Base-by-base conservation (phyloP, 2,329 filamentous ascomycete species). In the Pleoardoris graminearum region DNA sequence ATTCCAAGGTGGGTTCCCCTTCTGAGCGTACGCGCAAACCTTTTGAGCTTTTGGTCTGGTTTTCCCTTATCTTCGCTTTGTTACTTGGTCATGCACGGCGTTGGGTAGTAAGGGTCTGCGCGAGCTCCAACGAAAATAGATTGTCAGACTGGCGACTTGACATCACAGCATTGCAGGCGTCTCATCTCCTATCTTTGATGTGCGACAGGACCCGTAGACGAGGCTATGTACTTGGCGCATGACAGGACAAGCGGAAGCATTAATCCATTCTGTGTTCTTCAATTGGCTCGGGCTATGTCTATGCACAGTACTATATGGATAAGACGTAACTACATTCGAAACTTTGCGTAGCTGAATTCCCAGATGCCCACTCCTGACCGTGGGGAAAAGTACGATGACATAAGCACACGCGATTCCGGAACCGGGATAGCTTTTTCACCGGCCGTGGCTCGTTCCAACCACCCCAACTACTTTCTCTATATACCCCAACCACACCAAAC, bases 1-100 rank as follows among this genome's bases (percentile, higher is more conserved):
- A 33, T 68, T 58, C 44, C 67, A 59, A 6, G 68, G 68, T 16
- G 69, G 69, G 22, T 72, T 69, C 53, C 67, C 62, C 30, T 67
- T 67, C 53, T 66, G 53, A 60, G 41, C 46, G 25, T 36, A 14
- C 16, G 12, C 23, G 44, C n/a, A n/a, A n/a, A n/a, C n/a, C n/a
- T n/a, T n/a, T n/a, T n/a, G n/a, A n/a, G n/a, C n/a, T n/a, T n/a
- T n/a, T n/a, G n/a, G n/a, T n/a, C n/a, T n/a, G n/a, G n/a, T n/a
- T n/a, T 27, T 17, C 10, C 8, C 39, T 30, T 14, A 3, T 19
- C 27, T 32, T 30, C n/a, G 23, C 10, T 12, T 25, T 46, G 19
- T 35, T 36, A 17, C 17, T 46, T 22, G 30, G 19, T 46, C 21
- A 36, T 46, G 39, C 25, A 27, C 43, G 43, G 43, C 43, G 43